These are phyloP conservation scores for Solanum clarkiae DNA, from an alignment of 257 asterid genomes.

Conservation along the genomic window DNA sequence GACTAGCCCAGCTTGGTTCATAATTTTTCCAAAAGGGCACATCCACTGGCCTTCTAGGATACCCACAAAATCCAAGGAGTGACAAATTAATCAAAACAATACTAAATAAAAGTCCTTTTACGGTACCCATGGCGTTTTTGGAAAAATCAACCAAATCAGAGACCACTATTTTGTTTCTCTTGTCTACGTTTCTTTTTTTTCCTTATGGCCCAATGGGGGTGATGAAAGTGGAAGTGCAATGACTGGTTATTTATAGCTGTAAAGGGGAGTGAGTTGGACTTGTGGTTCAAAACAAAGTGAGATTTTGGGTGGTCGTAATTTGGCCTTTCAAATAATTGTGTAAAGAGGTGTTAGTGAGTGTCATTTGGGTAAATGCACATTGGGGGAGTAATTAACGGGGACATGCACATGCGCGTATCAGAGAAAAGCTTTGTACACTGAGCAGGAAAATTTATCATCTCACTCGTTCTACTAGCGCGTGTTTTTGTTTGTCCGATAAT, in stretches of 20 bases:
- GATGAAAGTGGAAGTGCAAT: background rate
- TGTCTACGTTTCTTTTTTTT: background rate
- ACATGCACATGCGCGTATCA: background rate
- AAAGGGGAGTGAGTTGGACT: background rate
- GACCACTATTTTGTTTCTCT: background rate
- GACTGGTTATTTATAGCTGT: background rate
- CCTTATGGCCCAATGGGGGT: background rate
- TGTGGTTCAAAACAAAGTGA: background rate
- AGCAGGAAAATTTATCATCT: background rate
- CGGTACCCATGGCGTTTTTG: background rate
- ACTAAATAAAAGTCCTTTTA: background rate
- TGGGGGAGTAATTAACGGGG: slow-evolving; percentile 1
- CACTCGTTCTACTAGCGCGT: background rate
- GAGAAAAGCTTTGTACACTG: background rate
- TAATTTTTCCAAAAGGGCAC: slow-evolving; percentile 23
- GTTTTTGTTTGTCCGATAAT: background rate
- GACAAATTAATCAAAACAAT: slow-evolving; percentile 2
- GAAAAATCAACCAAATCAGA: background rate
- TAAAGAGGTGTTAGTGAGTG: background rate
- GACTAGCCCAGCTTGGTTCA: slow-evolving; percentile 20
- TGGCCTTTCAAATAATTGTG: background rate
- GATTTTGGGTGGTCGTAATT: background rate
- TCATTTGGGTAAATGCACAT: background rate
- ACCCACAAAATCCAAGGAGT: slow-evolving; percentile 6
- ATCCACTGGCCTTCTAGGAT: slow-evolving; percentile 18